These are phyloP conservation scores for Solanum dulcamara DNA, from an alignment of 257 asterid species.

Conservation along the genomic window DNA sequence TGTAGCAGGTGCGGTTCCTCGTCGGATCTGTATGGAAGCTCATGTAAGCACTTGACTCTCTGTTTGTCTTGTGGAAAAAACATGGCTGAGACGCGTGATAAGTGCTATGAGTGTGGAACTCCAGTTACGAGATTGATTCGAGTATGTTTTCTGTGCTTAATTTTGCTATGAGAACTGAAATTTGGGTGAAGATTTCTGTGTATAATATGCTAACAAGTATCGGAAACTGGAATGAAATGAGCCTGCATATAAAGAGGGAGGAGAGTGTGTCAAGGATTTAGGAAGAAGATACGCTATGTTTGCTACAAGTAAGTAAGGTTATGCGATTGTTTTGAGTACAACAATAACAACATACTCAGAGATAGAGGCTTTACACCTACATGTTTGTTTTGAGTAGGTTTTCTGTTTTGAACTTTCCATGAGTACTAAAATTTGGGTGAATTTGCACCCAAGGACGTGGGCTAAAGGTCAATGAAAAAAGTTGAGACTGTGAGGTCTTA, in stretches of 20 bases:
- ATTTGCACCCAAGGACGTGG: neutral
- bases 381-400: neutral
- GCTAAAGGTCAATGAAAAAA: neutral
- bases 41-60: constrained; percentile 88
- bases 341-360: neutral
- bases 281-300: neutral
- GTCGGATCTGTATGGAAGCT: constrained; percentile 71
- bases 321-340: neutral
- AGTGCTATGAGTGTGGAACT: constrained; percentile 78
- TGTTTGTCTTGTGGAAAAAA: constrained; percentile 71
- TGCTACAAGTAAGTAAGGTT: neutral
- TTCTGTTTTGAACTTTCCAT: neutral
- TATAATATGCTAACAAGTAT: neutral
- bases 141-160: constrained; percentile 21
- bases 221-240: neutral
- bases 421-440: neutral
- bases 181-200: neutral
- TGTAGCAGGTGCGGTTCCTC: constrained; percentile 80
- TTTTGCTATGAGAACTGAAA: neutral
- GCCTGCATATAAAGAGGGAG: neutral
- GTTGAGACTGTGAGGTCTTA: neutral
- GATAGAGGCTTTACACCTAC: neutral
- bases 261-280: neutral
- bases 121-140: constrained; percentile 67
- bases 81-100: constrained; percentile 62